Base-by-base conservation (phyloP, 805 yeast species). In the Cyberlindnera bimundalis region DNA sequence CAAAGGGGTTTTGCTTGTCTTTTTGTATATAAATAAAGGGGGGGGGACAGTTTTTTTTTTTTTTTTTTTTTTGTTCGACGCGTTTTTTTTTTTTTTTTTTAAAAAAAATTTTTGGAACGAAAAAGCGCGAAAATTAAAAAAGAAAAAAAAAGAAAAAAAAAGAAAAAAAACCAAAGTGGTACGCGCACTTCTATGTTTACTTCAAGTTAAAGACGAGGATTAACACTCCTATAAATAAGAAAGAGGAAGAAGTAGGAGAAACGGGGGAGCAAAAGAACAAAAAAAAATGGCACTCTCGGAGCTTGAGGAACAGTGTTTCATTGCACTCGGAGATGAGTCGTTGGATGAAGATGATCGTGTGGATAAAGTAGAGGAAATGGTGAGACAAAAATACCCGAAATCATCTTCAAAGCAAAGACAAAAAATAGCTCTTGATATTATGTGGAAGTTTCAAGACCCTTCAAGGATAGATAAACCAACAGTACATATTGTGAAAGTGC, bases 371-470 rank as follows among this genome's bases (percentile, higher is more conserved):
- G 71, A 69, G 36, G 60, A 53, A 10, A 46, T 64, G 2, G 69
- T 67, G 24, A 37, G 41, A 4, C 38, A 42, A 15, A 42, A 50
- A 24, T 52, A 45, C 31, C 42, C 48, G 19, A 43, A 39, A 2
- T 37, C 46, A 10, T 40, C 51, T 1, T 32, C 53, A 3, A 50
- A 51, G 14, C 64, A 60, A 18, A 39, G 52, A 6, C 73, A 69
- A 40, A 51, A 65, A 37, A 47, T 63, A 14, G 66, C 66, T 13
- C 53, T 69, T 51, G 71, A 65, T 37, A 61, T 69, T 10, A 43
- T 69, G 41, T 65, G 71, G 70, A 60, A 53, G 21, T 73, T 68
- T 39, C 59, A 64, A 28, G 69, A 64, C 17, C 61, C 62, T 2
- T 47, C 56, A 6, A 52, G 47, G 15, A 30, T 45, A 1, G 16